phyloP scores from a whole-genome alignment of 179 eudicot genomes.

The Silene vulgaris region DNA sequence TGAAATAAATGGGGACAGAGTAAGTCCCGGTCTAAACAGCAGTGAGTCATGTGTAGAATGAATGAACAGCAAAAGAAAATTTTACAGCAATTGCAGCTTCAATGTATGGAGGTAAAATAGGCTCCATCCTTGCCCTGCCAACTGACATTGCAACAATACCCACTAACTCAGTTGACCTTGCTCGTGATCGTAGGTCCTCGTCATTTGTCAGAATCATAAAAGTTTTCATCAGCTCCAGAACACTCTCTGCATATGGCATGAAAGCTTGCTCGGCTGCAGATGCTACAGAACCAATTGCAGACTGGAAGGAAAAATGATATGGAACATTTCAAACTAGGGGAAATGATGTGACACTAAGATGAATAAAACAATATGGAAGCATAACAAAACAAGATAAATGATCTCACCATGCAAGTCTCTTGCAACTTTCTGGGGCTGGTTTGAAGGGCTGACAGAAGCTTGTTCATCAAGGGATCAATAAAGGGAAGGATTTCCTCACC shows the following conservation, averaged over 20 bases:
- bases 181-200: conserved; percentile 81
- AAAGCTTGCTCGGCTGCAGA: conserved; percentile 94
- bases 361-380: neutral
- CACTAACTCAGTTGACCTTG: conserved; percentile 94
- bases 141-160: conserved; percentile 95
- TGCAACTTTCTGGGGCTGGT: conserved; percentile 79
- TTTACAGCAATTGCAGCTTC: conserved; percentile 95
- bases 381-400: neutral
- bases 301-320: conserved; percentile 42
- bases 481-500: conserved; percentile 91
- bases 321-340: conserved; percentile 9
- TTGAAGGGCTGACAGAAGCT: conserved; percentile 71
- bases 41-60: conserved; percentile 2
- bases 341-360: conserved; percentile 11
- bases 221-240: conserved; percentile 81
- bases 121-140: conserved; percentile 86
- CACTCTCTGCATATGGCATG: conserved; percentile 89
- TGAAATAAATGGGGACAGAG: conserved; percentile 23
- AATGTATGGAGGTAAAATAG: conserved; percentile 80
- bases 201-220: conserved; percentile 90
- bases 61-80: conserved; percentile 8
- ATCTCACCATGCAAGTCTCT: conserved; percentile 94
- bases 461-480: conserved; percentile 83
- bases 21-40: conserved; percentile 9
- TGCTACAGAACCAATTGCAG: conserved; percentile 96